Percentiles rank a stretch among this genome's conserved stretches.
Conservation (phyloP, 1,284 basidiomycete species). For the Austropuccinia psidii region DNA sequence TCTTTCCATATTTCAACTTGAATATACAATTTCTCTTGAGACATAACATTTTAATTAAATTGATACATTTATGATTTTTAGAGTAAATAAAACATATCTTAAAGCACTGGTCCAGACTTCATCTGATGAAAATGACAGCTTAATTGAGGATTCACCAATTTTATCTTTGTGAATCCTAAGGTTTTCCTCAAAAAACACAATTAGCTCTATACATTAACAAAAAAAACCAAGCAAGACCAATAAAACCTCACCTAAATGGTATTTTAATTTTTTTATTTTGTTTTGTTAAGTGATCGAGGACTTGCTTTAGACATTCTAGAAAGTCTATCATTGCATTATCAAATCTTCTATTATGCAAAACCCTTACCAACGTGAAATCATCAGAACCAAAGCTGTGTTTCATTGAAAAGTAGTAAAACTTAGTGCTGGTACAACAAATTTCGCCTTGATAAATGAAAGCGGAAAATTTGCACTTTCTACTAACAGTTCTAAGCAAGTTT, state of each 20-base stretch:
- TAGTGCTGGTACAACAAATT: background rate
- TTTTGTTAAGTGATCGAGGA: constrained; percentile 70
- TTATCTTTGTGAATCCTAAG: constrained; percentile 83
- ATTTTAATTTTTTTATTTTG: constrained; percentile 68
- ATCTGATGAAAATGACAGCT: constrained; percentile 78
- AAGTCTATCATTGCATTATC: constrained; percentile 94
- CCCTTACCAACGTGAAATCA: constrained; percentile 72
- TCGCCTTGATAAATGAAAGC: background rate
- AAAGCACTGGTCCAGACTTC: constrained; percentile 92
- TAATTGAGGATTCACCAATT: constrained; percentile 89
- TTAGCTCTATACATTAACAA: constrained; percentile 8
- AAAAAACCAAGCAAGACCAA: constrained; percentile 31
- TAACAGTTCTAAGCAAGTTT: constrained; percentile 75
- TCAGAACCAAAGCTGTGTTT: constrained; percentile 60
- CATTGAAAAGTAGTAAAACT: background rate
- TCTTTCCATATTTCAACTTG: too few relatives aligned
- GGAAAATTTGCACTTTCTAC: constrained; percentile 40
- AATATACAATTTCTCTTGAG: too few relatives aligned
- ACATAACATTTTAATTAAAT: too few relatives aligned
- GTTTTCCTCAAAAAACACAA: background rate
- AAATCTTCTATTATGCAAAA: constrained; percentile 89
- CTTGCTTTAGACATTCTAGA: constrained; percentile 82
- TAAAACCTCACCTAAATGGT: constrained; percentile 64
- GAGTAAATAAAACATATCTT: constrained; percentile 75
- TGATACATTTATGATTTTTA: constrained; percentile 56